phyloP scores from a whole-genome alignment of 23 red algal species.

The Gracilariopsis chorda region DNA sequence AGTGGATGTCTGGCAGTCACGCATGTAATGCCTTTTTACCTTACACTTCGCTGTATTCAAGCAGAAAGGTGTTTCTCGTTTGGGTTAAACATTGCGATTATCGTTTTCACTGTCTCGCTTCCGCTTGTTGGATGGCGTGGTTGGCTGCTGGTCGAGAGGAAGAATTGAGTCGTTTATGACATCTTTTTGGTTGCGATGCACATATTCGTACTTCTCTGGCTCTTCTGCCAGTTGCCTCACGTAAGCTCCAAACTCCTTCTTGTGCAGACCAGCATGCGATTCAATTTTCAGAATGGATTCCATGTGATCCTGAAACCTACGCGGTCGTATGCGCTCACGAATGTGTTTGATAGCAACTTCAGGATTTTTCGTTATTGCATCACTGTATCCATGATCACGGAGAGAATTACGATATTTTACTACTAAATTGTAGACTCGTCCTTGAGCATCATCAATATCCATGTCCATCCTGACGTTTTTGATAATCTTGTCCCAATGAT shows the following conservation, averaged over 20 bases:
- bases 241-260: slow-evolving; percentile 31
- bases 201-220: background rate
- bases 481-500: background rate
- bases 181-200: background rate
- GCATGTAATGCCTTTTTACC: background rate
- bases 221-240: background rate
- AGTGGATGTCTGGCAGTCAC: background rate
- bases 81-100: background rate
- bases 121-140: background rate
- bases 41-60: background rate
- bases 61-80: background rate
- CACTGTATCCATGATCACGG: background rate
- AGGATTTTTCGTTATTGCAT: background rate
- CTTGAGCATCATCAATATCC: slow-evolving; percentile 1
- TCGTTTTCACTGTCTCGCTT: background rate
- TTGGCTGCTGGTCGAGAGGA: background rate
- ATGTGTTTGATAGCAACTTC: slow-evolving; percentile 41
- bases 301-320: background rate
- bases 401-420: background rate
- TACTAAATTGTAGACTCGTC: background rate
- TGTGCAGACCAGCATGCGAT: background rate
- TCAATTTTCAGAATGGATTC: background rate
- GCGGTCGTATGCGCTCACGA: background rate
- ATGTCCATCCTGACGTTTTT: slow-evolving; percentile 20
- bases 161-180: background rate